Conservation (phyloP, 2,329 filamentous ascomycete species). For the Emydomyces testavorans region DNA sequence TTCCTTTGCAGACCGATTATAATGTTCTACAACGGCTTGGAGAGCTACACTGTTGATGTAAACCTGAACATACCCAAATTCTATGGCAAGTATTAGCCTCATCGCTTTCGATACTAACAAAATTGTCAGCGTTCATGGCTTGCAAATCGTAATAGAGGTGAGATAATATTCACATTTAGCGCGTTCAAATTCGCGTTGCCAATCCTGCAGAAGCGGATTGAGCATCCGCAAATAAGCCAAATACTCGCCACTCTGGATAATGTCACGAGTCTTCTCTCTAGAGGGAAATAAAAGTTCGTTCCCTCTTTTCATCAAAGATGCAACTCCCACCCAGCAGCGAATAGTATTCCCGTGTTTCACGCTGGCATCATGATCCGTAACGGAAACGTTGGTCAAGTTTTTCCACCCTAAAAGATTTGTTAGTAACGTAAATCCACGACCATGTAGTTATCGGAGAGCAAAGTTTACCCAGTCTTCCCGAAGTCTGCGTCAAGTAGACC, state of each 20-base stretch:
- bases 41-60: constrained; percentile 41
- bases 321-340: constrained; percentile 66
- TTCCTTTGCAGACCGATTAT: constrained; percentile 12
- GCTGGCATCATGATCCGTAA: constrained; percentile 16
- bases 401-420: constrained; percentile 19
- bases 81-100: constrained; percentile 43
- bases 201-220: constrained; percentile 60
- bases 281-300: constrained; percentile 75
- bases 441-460: constrained; percentile 35
- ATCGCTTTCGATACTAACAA: constrained; percentile 46
- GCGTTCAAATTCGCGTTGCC: constrained; percentile 47
- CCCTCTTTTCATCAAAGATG: constrained; percentile 70
- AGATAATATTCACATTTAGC: constrained; percentile 26
- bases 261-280: constrained; percentile 64
- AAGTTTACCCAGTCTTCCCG: constrained; percentile 42
- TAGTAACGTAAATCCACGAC: constrained; percentile 31
- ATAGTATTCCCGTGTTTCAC: constrained; percentile 27
- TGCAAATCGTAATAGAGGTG: not conserved
- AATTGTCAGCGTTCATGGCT: not conserved
- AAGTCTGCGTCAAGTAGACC: constrained; percentile 43
- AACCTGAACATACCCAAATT: constrained; percentile 40
- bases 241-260: constrained; percentile 71
- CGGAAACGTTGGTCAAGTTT: constrained; percentile 18
- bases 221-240: constrained; percentile 64
- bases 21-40: constrained; percentile 44